Evolutionary conservation across 2,329 filamentous ascomycete species (phyloP).

Genomic region (Calonectria honghensis): DNA sequence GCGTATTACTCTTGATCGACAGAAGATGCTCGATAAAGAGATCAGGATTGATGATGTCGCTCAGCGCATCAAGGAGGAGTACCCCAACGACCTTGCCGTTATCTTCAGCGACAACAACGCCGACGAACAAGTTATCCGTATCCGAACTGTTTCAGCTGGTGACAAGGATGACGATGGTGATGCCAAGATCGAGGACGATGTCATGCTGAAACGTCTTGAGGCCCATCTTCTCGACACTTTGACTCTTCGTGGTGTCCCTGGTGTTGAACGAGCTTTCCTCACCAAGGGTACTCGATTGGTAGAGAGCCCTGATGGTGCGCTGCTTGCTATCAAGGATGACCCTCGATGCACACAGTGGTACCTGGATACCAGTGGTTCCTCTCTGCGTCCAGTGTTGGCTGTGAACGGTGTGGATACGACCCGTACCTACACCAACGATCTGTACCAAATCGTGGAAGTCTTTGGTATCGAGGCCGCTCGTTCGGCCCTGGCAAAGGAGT

Average conservation of each 20-base stretch:
- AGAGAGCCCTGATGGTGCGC: conserved; percentile 80
- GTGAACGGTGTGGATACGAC: conserved; percentile 91
- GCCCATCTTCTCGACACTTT: conserved; percentile 93
- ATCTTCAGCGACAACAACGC: conserved; percentile 99
- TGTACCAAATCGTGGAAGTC: conserved; percentile 94
- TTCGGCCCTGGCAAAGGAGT: conserved; percentile 88
- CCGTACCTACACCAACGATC: conserved; percentile 94
- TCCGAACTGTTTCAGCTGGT: conserved; percentile 82
- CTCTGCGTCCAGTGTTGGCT: conserved; percentile 87
- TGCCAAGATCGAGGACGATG: conserved; percentile 85
- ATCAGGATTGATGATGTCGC: conserved; percentile 95
- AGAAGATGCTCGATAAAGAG: conserved; percentile 96
- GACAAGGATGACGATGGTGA: conserved; percentile 82
- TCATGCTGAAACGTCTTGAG: conserved; percentile 93
- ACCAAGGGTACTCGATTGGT: conserved; percentile 85
- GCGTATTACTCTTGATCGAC: conserved; percentile 92
- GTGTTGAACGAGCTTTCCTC: conserved; percentile 94
- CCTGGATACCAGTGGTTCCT: conserved; percentile 93
- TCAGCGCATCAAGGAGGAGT: conserved; percentile 90
- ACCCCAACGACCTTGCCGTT: conserved; percentile 88
- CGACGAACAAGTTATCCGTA: conserved; percentile 94
- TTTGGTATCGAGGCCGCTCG: conserved; percentile 98
- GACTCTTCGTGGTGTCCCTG: conserved; percentile 91
- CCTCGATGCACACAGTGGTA: conserved; percentile 92
- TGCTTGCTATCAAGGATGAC: conserved; percentile 84